Conservation (phyloP, 768 basidiomycete species). For the Galerina sulciceps region DNA sequence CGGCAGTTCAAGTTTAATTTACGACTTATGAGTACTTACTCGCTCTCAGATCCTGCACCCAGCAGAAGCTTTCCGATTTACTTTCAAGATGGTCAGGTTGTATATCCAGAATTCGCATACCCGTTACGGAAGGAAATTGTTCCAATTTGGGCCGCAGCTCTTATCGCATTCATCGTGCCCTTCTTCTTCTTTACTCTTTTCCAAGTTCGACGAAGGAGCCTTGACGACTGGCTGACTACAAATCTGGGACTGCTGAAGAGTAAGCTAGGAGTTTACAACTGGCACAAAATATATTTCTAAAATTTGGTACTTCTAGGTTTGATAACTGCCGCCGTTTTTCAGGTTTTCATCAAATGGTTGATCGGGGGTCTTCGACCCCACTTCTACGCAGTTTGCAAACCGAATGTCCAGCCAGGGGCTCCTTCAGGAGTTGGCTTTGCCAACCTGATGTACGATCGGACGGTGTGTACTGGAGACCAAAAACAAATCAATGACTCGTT, state of each 20-base stretch:
- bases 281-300: neutral
- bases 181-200: slow-evolving; percentile 60
- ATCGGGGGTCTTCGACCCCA: slow-evolving; percentile 56
- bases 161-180: slow-evolving; percentile 57
- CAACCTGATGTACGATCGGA: slow-evolving; percentile 53
- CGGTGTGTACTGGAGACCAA: slow-evolving; percentile 58
- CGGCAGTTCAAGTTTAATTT: neutral
- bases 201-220: slow-evolving; percentile 50
- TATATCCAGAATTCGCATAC: slow-evolving; percentile 57
- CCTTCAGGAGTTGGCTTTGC: slow-evolving; percentile 50
- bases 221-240: slow-evolving; percentile 51
- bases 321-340: slow-evolving; percentile 33
- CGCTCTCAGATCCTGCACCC: slow-evolving; percentile 43
- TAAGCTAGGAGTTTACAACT: slow-evolving; percentile 29
- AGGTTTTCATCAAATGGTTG: slow-evolving; percentile 62
- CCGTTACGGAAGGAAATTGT: slow-evolving; percentile 55
- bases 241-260: slow-evolving; percentile 59
- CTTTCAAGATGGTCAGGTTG: slow-evolving; percentile 50
- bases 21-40: neutral
- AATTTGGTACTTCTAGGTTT: slow-evolving; percentile 21
- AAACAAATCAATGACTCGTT: slow-evolving; percentile 60
- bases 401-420: slow-evolving; percentile 34
- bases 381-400: slow-evolving; percentile 56
- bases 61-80: slow-evolving; percentile 47
- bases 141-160: slow-evolving; percentile 55